These are phyloP conservation scores for Candida fluviatilis DNA, from an alignment of 805 yeast species.

Conservation along the genomic window DNA sequence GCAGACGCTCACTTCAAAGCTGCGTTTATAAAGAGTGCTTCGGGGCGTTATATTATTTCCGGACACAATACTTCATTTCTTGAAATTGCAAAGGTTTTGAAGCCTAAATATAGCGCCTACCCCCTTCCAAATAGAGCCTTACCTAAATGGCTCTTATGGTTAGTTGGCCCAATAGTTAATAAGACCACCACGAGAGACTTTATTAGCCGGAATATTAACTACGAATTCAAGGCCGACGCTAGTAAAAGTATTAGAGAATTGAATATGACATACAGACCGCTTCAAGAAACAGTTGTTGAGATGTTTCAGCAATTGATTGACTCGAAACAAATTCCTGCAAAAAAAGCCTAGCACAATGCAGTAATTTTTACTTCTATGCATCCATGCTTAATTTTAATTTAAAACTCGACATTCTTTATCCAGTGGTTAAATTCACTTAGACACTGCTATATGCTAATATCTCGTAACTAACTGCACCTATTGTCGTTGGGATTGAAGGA, in stretches of 20 bases:
- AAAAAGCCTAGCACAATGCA: too few relatives aligned
- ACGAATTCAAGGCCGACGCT: conserved; percentile 1
- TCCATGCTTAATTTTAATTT: too few relatives aligned
- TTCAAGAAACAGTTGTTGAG: conserved; percentile 4
- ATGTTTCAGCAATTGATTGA: conserved; percentile 6
- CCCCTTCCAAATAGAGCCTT: neutral
- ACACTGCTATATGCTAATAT: too few relatives aligned
- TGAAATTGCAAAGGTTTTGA: neutral
- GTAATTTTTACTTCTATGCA: too few relatives aligned
- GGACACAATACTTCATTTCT: conserved; percentile 6
- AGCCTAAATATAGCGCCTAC: neutral
- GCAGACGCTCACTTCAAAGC: conserved; percentile 41
- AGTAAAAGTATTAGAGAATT: conserved; percentile 5
- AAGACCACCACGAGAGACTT: conserved; percentile 3
- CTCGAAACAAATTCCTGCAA: conserved; percentile 3
- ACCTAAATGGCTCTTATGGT: neutral
- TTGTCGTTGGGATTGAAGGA: too few relatives aligned
- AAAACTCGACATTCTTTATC: too few relatives aligned
- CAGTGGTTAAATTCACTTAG: too few relatives aligned
- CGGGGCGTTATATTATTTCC: conserved; percentile 6
- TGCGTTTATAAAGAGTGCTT: conserved; percentile 1
- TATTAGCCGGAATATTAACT: neutral
- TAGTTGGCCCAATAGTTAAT: conserved; percentile 1
- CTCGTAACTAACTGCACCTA: too few relatives aligned
- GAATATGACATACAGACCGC: conserved; percentile 5